phyloP scores from a whole-genome alignment of 495 filamentous ascomycete genomes.

The Aspergillus avenaceus region DNA sequence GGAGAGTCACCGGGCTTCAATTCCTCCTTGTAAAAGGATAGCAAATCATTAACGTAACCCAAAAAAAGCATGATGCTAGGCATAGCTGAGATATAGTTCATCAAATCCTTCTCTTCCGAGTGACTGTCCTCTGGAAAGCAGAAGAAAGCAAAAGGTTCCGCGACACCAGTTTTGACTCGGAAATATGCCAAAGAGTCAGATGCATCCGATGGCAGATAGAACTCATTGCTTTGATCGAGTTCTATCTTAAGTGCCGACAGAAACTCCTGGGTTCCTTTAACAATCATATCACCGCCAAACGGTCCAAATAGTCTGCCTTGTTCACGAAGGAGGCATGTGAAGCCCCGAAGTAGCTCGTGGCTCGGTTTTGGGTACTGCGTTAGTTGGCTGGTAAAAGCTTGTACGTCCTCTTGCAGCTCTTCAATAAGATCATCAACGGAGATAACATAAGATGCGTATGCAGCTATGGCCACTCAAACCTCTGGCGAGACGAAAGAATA shows the following conservation, averaged over 20 bases:
- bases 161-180: background rate
- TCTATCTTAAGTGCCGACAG: background rate
- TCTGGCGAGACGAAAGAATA: constrained; percentile 1
- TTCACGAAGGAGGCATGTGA: constrained; percentile 1
- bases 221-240: background rate
- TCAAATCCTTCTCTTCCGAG: background rate
- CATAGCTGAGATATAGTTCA: background rate
- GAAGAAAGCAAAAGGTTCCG: constrained; percentile 3
- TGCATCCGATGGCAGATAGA: background rate
- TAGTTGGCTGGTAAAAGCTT: background rate
- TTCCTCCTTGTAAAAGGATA: constrained; percentile 7
- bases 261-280: constrained; percentile 1
- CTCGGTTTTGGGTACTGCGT: background rate
- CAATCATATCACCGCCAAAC: constrained; percentile 5
- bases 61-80: constrained; percentile 5
- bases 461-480: background rate
- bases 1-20: background rate
- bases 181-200: background rate
- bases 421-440: background rate
- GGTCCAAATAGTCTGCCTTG: background rate
- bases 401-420: background rate
- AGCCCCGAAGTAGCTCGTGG: background rate
- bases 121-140: constrained; percentile 3
- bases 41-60: constrained; percentile 2
- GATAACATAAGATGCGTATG: constrained; percentile 1